Evolutionary conservation across 805 yeast genomes (phyloP).

Genomic region (Ogataea philodendri): DNA sequence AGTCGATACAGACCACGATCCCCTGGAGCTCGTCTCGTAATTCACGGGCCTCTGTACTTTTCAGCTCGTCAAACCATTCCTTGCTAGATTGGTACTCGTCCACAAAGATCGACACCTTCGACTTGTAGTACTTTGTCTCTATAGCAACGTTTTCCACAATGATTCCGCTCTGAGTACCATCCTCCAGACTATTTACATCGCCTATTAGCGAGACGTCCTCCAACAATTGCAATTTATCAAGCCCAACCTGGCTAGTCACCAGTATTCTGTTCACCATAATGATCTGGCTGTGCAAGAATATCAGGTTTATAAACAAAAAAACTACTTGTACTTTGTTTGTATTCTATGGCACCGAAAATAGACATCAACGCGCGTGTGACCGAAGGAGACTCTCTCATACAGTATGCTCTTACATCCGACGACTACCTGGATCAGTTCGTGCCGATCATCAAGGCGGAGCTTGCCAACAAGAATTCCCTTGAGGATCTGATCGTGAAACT

Average conservation of each 20-base stretch:
- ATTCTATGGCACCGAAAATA: conserved; percentile 3
- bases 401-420: conserved; percentile 49
- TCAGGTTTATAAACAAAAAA: conserved; percentile 5
- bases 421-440: conserved; percentile 79
- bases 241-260: conserved; percentile 42
- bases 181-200: conserved; percentile 19
- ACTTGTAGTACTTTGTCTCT: conserved; percentile 28
- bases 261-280: conserved; percentile 39
- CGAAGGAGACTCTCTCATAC: conserved; percentile 26
- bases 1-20: conserved; percentile 40
- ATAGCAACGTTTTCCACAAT: conserved; percentile 22
- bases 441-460: conserved; percentile 66
- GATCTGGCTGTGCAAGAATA: conserved; percentile 8
- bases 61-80: conserved; percentile 42
- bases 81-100: conserved; percentile 36
- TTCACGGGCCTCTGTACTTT: conserved; percentile 38
- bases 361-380: conserved; percentile 4
- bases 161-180: not conserved
- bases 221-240: conserved; percentile 38
- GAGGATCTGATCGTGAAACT: conserved; percentile 55
- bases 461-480: conserved; percentile 49
- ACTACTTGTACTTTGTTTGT: conserved; percentile 3
- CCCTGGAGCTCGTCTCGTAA: conserved; percentile 48
- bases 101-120: conserved; percentile 28
- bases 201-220: conserved; percentile 24